Percentiles rank a stretch among this genome's conserved stretches.
These are phyloP conservation scores for Vishniacozyma victoriae DNA, from an alignment of 768 basidiomycete species.

Conservation along the genomic window DNA sequence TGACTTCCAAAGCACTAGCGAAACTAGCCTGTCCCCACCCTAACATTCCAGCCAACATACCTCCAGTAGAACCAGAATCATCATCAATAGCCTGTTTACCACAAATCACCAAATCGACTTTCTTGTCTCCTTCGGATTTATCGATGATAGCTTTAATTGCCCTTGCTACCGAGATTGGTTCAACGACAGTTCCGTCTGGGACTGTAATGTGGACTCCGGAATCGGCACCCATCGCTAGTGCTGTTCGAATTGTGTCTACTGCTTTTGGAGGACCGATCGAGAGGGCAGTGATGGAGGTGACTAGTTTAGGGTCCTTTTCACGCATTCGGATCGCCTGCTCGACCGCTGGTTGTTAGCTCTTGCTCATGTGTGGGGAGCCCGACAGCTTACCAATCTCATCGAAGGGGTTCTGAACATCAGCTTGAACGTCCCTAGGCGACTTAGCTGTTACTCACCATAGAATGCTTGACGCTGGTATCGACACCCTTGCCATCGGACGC, in stretches of 20 bases:
- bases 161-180: constrained; percentile 87
- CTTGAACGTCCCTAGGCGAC: background rate
- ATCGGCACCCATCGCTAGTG: constrained; percentile 97
- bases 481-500: constrained; percentile 91
- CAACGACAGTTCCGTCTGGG: constrained; percentile 64
- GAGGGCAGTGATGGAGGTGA: constrained; percentile 82
- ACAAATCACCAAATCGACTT: constrained; percentile 81
- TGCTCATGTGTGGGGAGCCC: background rate
- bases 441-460: constrained; percentile 64
- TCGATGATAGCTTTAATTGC: constrained; percentile 71
- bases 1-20: constrained; percentile 75
- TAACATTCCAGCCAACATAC: constrained; percentile 90
- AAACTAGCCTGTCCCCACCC: constrained; percentile 93
- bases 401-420: constrained; percentile 73
- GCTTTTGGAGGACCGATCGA: constrained; percentile 92
- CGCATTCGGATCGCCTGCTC: constrained; percentile 96
- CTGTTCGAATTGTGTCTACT: constrained; percentile 83
- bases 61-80: constrained; percentile 89
- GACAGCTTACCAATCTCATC: constrained; percentile 84
- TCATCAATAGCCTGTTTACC: constrained; percentile 99
- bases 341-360: constrained; percentile 58
- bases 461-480: constrained; percentile 96
- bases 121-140: constrained; percentile 51
- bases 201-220: constrained; percentile 82
- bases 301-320: constrained; percentile 53